phyloP scores from a whole-genome alignment of 1,284 basidiomycete genomes.

The Exobasidium cylindrosporum region DNA sequence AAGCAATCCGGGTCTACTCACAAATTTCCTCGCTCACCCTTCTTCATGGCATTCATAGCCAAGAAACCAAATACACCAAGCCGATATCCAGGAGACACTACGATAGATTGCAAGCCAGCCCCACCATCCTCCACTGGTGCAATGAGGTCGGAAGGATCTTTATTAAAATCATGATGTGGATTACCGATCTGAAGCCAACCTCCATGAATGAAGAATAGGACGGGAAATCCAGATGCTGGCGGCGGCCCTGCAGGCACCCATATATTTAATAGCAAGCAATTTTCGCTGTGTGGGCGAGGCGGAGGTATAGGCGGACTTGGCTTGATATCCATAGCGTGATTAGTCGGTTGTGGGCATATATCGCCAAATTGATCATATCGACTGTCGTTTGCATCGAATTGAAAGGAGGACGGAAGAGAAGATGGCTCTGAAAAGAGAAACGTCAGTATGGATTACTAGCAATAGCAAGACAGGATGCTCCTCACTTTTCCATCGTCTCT shows the following conservation, averaged over 20 bases:
- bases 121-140: background rate
- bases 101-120: constrained; percentile 4
- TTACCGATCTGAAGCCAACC: constrained; percentile 10
- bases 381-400: background rate
- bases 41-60: constrained; percentile 9
- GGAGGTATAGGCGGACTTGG: background rate
- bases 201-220: constrained; percentile 19
- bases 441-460: too few relatives aligned
- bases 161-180: background rate
- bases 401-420: background rate
- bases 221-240: constrained; percentile 2
- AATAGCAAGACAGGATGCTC: too few relatives aligned
- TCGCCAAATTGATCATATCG: background rate
- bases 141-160: background rate
- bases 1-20: background rate
- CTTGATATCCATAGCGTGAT: background rate
- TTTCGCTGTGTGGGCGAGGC: background rate
- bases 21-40: background rate
- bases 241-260: background rate
- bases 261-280: constrained; percentile 12
- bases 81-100: constrained; percentile 63
- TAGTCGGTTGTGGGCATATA: background rate
- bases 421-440: background rate
- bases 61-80: constrained; percentile 39
- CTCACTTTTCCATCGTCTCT: background rate